Conservation (phyloP, 2,329 filamentous ascomycete genomes). For the Fusarium xylarioides region DNA sequence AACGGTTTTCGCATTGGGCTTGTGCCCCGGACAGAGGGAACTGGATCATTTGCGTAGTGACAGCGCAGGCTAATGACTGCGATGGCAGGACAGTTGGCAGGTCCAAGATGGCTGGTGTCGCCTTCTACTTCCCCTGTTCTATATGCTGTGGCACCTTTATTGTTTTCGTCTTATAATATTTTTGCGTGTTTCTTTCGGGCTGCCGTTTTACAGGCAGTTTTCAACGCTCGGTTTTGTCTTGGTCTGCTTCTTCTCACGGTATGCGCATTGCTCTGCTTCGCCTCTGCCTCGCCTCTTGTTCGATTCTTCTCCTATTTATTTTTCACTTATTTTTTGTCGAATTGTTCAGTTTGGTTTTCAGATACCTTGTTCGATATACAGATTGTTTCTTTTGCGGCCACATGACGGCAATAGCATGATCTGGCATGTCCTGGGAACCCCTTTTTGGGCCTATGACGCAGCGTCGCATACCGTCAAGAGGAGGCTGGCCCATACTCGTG, state of each 20-base stretch:
- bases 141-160: constrained; percentile 52
- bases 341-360: constrained; percentile 49
- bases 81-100: constrained; percentile 57
- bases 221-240: constrained; percentile 18
- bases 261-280: constrained; percentile 37
- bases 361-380: constrained; percentile 71
- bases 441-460: constrained; percentile 8
- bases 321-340: constrained; percentile 33
- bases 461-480: constrained; percentile 35
- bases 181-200: constrained; percentile 15
- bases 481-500: constrained; percentile 47
- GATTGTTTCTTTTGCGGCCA: constrained; percentile 46
- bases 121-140: constrained; percentile 54
- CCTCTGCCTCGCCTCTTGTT: too few relatives aligned
- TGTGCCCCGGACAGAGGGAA: constrained; percentile 41
- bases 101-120: constrained; percentile 57
- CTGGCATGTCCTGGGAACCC: constrained; percentile 25
- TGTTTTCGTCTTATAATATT: constrained; percentile 44
- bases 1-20: constrained; percentile 43
- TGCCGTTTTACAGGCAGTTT: constrained; percentile 13
- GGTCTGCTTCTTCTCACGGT: not conserved
- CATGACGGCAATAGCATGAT: constrained; percentile 35
- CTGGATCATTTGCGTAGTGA: constrained; percentile 45
- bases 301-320: constrained; percentile 41
- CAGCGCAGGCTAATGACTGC: constrained; percentile 58